Evolutionary conservation across 2,329 filamentous ascomycete genomes (phyloP).

Genomic region (Sarocladiaceae sp.): DNA sequence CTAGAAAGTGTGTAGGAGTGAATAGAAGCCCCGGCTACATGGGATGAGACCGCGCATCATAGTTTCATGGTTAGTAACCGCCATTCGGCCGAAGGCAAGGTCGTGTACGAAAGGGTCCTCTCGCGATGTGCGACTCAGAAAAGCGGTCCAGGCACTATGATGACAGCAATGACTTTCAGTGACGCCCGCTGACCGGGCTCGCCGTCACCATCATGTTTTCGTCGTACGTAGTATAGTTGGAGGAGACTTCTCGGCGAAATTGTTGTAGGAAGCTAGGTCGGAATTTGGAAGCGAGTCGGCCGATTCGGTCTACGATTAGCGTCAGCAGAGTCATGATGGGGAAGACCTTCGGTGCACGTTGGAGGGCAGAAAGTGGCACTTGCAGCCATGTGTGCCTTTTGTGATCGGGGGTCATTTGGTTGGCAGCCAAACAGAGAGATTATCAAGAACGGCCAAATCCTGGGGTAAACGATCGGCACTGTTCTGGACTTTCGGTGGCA

Average conservation of each 20-base stretch:
- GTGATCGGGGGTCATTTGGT: not conserved
- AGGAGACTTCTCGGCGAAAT: not conserved
- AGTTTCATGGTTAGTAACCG: no score
- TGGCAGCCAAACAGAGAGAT: not conserved
- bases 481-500: conserved; percentile 1
- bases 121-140: no score
- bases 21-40: not conserved
- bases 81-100: not conserved
- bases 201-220: not conserved
- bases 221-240: not conserved
- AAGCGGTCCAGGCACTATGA: no score
- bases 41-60: no score
- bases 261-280: not conserved
- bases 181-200: not conserved
- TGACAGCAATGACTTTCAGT: no score
- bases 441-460: not conserved
- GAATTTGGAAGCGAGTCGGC: not conserved
- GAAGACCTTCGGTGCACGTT: not conserved
- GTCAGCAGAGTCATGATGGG: not conserved
- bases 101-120: no score
- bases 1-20: not conserved
- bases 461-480: conserved; percentile 1
- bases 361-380: not conserved
- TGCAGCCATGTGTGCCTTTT: not conserved
- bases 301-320: not conserved